Conservation (phyloP, 2,329 filamentous ascomycete species). For the Claviceps quebecensis region DNA sequence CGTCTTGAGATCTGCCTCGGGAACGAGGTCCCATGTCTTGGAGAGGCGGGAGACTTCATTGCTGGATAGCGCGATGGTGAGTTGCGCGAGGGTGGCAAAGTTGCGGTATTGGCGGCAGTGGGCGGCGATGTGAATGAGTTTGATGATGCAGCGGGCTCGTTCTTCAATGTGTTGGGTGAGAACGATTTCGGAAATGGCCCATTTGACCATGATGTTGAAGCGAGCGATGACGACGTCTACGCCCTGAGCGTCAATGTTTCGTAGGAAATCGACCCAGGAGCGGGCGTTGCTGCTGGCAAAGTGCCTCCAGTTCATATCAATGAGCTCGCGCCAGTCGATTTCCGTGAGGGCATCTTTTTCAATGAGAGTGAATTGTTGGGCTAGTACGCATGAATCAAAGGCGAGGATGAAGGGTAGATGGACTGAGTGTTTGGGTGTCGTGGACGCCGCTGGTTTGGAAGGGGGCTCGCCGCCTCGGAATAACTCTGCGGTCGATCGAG, state of each 20-base stretch:
- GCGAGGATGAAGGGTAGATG: conserved; percentile 72
- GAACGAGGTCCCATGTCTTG: conserved; percentile 59
- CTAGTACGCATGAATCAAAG: conserved; percentile 64
- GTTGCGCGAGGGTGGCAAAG: conserved; percentile 71
- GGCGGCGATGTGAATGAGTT: conserved; percentile 67
- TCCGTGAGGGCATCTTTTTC: conserved; percentile 78
- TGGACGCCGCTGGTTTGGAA: conserved; percentile 16
- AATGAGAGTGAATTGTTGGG: conserved; percentile 73
- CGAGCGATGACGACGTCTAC: conserved; percentile 75
- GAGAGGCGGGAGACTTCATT: conserved; percentile 55
- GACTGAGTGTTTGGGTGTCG: conserved; percentile 28
- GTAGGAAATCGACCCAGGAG: conserved; percentile 73
- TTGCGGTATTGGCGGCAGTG: conserved; percentile 66
- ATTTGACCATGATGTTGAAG: conserved; percentile 82
- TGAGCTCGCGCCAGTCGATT: conserved; percentile 77
- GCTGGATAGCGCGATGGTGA: conserved; percentile 62
- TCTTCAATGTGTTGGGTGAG: conserved; percentile 60
- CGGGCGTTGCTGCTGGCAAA: conserved; percentile 47
- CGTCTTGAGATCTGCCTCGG: conserved; percentile 48
- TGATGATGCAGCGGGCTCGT: conserved; percentile 62
- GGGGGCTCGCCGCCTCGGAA: conserved; percentile 22
- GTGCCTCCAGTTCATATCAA: conserved; percentile 73
- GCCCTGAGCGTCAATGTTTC: conserved; percentile 56
- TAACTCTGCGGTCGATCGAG: conserved; percentile 8
- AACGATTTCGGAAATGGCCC: conserved; percentile 67